Percentiles rank a stretch among this genome's conserved stretches.
phyloP scores from a whole-genome alignment of 306 rosid genomes.

The Fragaria vesca region DNA sequence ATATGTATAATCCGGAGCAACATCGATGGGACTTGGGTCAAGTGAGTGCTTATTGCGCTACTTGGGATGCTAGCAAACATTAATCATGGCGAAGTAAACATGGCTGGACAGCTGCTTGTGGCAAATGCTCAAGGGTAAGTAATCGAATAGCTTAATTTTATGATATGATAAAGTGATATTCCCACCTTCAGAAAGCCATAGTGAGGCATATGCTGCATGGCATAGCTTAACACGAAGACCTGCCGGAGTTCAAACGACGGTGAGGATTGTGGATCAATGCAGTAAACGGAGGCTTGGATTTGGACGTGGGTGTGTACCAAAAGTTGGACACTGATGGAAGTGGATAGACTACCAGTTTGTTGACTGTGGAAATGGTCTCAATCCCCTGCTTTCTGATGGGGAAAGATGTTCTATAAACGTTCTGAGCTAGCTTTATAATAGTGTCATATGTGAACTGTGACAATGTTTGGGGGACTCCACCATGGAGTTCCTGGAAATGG shows the following conservation, averaged over 20 bases:
- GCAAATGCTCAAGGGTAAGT: constrained; percentile 56
- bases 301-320: constrained; percentile 2
- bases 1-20: constrained; percentile 34
- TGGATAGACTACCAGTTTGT: constrained; percentile 11
- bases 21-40: constrained; percentile 30
- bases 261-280: constrained; percentile 64
- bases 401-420: background rate
- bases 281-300: constrained; percentile 53
- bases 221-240: constrained; percentile 53
- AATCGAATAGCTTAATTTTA: background rate
- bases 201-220: background rate
- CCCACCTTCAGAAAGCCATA: background rate
- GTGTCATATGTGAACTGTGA: background rate
- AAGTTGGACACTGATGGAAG: constrained; percentile 20
- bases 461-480: background rate
- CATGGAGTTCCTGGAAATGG: background rate
- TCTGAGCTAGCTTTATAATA: background rate
- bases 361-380: constrained; percentile 5
- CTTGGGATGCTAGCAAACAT: constrained; percentile 65
- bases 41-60: constrained; percentile 51
- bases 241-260: constrained; percentile 25
- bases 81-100: constrained; percentile 63
- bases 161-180: background rate
- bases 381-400: background rate
- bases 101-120: constrained; percentile 69